Base-by-base conservation (phyloP, 148 eudicot genomes). In the Rhododendron henanense region DNA sequence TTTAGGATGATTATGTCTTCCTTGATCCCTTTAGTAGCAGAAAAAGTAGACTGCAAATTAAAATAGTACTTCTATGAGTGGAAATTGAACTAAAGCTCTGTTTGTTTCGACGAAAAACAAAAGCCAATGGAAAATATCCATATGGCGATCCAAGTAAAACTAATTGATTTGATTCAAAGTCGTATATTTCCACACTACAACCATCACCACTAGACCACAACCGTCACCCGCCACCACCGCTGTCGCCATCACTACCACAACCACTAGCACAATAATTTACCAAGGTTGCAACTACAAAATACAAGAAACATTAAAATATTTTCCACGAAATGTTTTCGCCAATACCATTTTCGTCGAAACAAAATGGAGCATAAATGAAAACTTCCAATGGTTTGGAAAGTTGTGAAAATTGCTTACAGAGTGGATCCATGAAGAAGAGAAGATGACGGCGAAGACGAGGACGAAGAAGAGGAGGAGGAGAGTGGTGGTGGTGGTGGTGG, bases 401-500 rank as follows among this genome's bases (percentile, higher is more conserved):
- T 71, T 4, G 14, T n/a, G 23, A 79, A 53, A 79, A 53, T 71
- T 71, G 76, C 87, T 86, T 81, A 86, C 87, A 53, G 53, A 39
- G 45, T 81, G 39, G 80, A 73, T 73, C 84, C 39, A 73, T 10
- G 84, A 50, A 51, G 73, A 69, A 53, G 65, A 86, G 28, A 48
- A 11, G 16, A 37, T 39, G 7, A 39, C 78, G 14, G 51, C 41
- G 8, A 47, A 3, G 44, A 51, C 1, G 67, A 86, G 23, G 57
- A 81, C 2, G 39, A 25, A 3, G 39, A 82, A 21, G 71, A 86
- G 53, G 37, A 82, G n/a, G 23, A 86, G 53, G 37, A 74, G 13
- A 11, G 47, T 8, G 19, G 73, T 33, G 33, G 19, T 31, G 19
- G 73, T 33, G 33, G 19, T 31, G 19, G 76, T 78, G 19, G 63